These are phyloP conservation scores for Tylopilus subfusipes DNA, from an alignment of 768 basidiomycete genomes.

Conservation along the genomic window DNA sequence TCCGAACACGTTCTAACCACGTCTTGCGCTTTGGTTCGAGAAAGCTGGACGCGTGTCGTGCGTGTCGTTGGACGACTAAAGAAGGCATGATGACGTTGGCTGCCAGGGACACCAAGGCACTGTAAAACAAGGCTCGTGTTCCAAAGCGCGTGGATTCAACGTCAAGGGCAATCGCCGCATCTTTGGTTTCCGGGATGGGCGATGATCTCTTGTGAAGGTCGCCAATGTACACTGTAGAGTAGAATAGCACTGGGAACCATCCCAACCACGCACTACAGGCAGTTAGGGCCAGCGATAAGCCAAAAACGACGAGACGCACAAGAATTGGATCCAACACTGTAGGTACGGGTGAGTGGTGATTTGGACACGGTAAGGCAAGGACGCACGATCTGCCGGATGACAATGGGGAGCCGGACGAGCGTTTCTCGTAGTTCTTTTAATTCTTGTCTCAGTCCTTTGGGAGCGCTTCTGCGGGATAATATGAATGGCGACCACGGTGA, in stretches of 20 bases:
- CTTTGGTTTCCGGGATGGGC: constrained; percentile 28
- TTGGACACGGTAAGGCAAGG: constrained; percentile 1
- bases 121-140: constrained; percentile 77
- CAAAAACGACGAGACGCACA: constrained; percentile 44
- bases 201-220: constrained; percentile 70
- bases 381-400: constrained; percentile 80
- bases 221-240: constrained; percentile 82
- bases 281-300: constrained; percentile 1
- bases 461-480: constrained; percentile 7
- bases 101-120: constrained; percentile 63
- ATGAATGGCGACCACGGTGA: not conserved
- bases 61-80: constrained; percentile 40
- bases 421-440: constrained; percentile 70
- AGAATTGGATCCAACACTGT: constrained; percentile 78
- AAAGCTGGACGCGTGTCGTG: constrained; percentile 11
- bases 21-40: constrained; percentile 16
- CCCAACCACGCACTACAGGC: constrained; percentile 70
- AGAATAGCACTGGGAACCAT: constrained; percentile 93
- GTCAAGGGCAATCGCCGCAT: constrained; percentile 41
- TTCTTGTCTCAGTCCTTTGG: constrained; percentile 39
- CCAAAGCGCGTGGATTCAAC: constrained; percentile 79
- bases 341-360: constrained; percentile 5
- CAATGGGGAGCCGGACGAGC: constrained; percentile 61
- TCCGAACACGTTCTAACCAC: constrained; percentile 44
- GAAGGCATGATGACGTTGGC: constrained; percentile 70